Percentiles rank a stretch among this genome's conserved stretches.
Conservation (phyloP, 306 rosid genomes). For the Trifolium fragiferum region DNA sequence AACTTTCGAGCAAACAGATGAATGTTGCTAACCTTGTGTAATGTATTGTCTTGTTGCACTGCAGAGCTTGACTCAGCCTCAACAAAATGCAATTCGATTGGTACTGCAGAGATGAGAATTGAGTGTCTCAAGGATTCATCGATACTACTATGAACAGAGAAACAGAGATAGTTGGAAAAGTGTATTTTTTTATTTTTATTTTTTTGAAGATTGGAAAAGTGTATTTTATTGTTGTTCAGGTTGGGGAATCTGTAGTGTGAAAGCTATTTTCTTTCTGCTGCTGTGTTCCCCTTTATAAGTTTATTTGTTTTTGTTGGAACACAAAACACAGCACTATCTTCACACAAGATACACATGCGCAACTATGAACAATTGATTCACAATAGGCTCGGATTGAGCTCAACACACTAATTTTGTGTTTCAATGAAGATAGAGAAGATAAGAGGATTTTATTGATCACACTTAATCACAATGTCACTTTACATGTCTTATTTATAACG, state of each 20-base stretch:
- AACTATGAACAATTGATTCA: no score
- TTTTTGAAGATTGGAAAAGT: neutral
- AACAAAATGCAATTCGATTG: slow-evolving; percentile 67
- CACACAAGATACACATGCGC: no score
- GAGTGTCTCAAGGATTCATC: slow-evolving; percentile 9
- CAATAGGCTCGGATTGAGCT: no score
- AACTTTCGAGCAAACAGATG: neutral
- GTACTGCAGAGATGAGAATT: slow-evolving; percentile 51
- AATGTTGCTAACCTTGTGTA: slow-evolving; percentile 25
- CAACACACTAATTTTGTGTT: no score
- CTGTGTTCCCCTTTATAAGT: slow-evolving; percentile 26
- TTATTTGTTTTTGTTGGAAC: neutral
- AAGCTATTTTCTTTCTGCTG: slow-evolving; percentile 36
- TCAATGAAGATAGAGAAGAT: no score
- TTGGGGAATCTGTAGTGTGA: slow-evolving; percentile 33
- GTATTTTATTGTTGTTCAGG: slow-evolving; percentile 11
- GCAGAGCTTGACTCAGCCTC: slow-evolving; percentile 78
- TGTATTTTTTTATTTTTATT: slow-evolving; percentile 9
- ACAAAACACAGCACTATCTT: no score
- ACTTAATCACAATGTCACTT: no score
- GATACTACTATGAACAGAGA: neutral
- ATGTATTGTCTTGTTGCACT: slow-evolving; percentile 35
- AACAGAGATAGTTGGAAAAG: slow-evolving; percentile 8
- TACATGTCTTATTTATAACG: no score
- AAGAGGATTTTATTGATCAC: no score